Percentiles rank a stretch among this genome's conserved stretches.
These are phyloP conservation scores for Apiospora kogelbergensis DNA, from an alignment of 2,329 filamentous ascomycete species.

Conservation along the genomic window DNA sequence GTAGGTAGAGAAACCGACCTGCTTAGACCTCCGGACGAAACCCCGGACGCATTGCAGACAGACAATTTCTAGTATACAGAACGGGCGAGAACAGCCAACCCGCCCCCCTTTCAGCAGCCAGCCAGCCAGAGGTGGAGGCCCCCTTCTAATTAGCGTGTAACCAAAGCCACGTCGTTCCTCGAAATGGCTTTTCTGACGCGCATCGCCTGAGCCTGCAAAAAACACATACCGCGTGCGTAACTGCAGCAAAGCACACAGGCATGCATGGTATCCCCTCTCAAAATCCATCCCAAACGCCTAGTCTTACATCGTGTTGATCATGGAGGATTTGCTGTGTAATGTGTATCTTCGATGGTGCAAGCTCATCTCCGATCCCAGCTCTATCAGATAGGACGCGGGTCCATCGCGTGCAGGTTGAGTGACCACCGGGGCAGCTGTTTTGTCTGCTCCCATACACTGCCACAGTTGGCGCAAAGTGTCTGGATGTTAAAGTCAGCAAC, in stretches of 20 bases:
- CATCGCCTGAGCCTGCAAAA: not conserved
- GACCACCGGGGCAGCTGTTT: constrained; percentile 79
- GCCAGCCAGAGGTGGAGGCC: not conserved
- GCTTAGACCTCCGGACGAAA: too few species aligned
- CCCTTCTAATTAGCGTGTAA: not conserved
- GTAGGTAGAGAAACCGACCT: too few species aligned
- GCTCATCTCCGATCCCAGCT: not conserved
- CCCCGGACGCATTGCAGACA: not conserved
- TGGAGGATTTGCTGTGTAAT: not conserved
- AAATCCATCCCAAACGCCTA: constrained; percentile 14
- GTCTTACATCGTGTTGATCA: constrained; percentile 13
- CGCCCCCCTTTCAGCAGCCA: not conserved
- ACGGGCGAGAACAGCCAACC: not conserved
- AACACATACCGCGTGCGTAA: not conserved
- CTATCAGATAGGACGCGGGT: constrained; percentile 27
- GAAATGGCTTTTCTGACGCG: not conserved
- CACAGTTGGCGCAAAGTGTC: constrained; percentile 93
- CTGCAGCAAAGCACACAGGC: not conserved
- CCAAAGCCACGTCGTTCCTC: not conserved
- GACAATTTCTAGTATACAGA: not conserved
- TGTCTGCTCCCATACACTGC: constrained; percentile 84
- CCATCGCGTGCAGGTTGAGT: constrained; percentile 61
- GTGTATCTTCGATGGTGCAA: not conserved
- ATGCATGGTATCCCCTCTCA: constrained; percentile 9
- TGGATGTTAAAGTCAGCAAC: constrained; percentile 35